A percentile compares a stretch with the other conserved stretches of the same genome.
Conservation (phyloP, 2,329 filamentous ascomycete species). For the Drechslerella dactyloides region DNA sequence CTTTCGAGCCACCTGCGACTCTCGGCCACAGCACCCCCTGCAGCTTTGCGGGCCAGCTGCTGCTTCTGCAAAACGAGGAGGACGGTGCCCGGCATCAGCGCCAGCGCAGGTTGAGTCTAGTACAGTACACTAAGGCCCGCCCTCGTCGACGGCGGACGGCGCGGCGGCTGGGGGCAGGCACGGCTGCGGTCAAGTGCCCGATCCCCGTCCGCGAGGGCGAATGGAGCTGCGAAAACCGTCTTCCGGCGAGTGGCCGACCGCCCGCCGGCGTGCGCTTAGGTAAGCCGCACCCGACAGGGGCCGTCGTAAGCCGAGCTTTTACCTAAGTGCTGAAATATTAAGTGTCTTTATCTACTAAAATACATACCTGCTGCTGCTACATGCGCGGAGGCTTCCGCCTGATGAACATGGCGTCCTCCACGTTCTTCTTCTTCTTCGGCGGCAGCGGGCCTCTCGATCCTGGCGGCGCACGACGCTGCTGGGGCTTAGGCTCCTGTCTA, state of each 20-base stretch:
- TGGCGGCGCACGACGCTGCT: conserved; percentile 23
- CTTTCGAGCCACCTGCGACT: conserved; percentile 21
- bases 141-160: too few relatives aligned
- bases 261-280: neutral
- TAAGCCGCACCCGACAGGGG: neutral
- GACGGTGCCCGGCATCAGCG: conserved; percentile 35
- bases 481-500: neutral
- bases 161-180: too few relatives aligned
- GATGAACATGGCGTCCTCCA: conserved; percentile 49
- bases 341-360: too few relatives aligned
- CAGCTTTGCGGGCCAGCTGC: conserved; percentile 23
- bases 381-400: conserved; percentile 34
- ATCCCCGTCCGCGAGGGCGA: neutral
- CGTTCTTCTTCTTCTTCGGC: conserved; percentile 45
- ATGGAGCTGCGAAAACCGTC: neutral
- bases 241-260: neutral
- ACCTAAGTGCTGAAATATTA: too few relatives aligned
- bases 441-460: conserved; percentile 37
- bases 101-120: neutral
- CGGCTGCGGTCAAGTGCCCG: conserved; percentile 1
- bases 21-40: conserved; percentile 44
- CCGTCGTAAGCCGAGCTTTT: too few relatives aligned
- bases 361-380: neutral
- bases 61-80: conserved; percentile 8
- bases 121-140: neutral